Evolutionary conservation across 352 stramenopile species (phyloP).

Genomic region (Paralagenidium karlingii): DNA sequence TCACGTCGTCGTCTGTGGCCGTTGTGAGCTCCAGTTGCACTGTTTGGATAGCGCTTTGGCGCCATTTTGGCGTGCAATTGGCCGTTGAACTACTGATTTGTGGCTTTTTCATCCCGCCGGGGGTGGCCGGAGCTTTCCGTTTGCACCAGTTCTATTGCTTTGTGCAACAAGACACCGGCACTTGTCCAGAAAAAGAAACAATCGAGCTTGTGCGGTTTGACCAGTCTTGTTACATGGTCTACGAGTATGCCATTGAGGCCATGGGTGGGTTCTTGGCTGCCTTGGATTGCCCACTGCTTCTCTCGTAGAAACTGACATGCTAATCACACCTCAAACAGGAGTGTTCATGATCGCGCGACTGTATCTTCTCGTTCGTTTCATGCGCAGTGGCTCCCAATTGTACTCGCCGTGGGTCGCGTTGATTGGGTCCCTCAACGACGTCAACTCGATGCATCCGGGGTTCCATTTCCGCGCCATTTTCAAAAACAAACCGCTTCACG

Average conservation of each 20-base stretch:
- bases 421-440: slow-evolving; percentile 54
- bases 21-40: too few relatives aligned
- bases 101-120: slow-evolving; percentile 49
- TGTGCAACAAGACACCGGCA: slow-evolving; percentile 6
- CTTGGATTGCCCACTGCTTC: not conserved
- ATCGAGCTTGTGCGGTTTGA: slow-evolving; percentile 15
- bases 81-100: slow-evolving; percentile 36
- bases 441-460: slow-evolving; percentile 62
- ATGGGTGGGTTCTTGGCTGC: slow-evolving; percentile 16
- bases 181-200: slow-evolving; percentile 9
- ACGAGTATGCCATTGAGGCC: slow-evolving; percentile 43
- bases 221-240: slow-evolving; percentile 40
- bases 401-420: slow-evolving; percentile 72
- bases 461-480: slow-evolving; percentile 77
- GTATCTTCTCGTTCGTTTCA: slow-evolving; percentile 53
- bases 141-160: slow-evolving; percentile 33
- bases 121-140: slow-evolving; percentile 18
- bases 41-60: too few relatives aligned
- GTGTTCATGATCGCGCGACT: slow-evolving; percentile 55
- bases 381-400: slow-evolving; percentile 49
- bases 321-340: slow-evolving; percentile 8
- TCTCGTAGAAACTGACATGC: not conserved
- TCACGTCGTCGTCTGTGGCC: too few relatives aligned
- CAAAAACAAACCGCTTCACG: slow-evolving; percentile 41
- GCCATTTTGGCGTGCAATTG: slow-evolving; percentile 13